Percentiles rank a stretch among this genome's conserved stretches.
Conservation (phyloP, 129 eudicot species). For the Daucus carota region DH1_v3.0 NC_030383.2:5353001-5353500, state of each 20-base stretch:
- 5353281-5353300: constrained; percentile 55
- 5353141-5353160: background rate
- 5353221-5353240: background rate
- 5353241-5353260: constrained; percentile 20
- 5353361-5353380: constrained; percentile 16
- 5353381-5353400: background rate
- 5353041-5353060: no score
- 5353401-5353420: constrained; percentile 12
- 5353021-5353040: no score
- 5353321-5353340: constrained; percentile 26
- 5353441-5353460: constrained; percentile 24
- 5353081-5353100: no score
- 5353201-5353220: background rate
- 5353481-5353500: constrained; percentile 18
- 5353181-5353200: background rate
- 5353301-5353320: constrained; percentile 34
- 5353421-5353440: constrained; percentile 23
- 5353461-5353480: constrained; percentile 25
- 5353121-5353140: background rate
- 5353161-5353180: background rate
- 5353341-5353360: constrained; percentile 10
- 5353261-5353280: constrained; percentile 32
- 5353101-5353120: background rate
- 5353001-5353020: no score
- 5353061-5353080: no score